These are phyloP conservation scores for Podila epigama DNA, from an alignment of 192 early-diverging fungal species.

Conservation along the genomic window DNA sequence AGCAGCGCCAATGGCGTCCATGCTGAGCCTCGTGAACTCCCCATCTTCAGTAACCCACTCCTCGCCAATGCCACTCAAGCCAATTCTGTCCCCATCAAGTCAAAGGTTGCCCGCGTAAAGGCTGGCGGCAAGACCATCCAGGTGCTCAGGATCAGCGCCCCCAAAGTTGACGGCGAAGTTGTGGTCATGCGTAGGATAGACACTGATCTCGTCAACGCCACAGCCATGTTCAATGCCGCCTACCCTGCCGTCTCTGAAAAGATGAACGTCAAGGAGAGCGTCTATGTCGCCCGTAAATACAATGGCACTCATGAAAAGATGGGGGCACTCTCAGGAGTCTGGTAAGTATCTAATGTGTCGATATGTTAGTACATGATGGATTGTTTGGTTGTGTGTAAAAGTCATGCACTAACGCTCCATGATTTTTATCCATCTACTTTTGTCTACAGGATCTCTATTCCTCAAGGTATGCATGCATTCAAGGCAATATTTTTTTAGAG, in stretches of 20 bases:
- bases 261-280: constrained; percentile 43
- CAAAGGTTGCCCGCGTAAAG: constrained; percentile 36
- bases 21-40: constrained; percentile 16
- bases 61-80: constrained; percentile 39
- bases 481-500: not conserved
- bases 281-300: constrained; percentile 30
- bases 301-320: constrained; percentile 25
- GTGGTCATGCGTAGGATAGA: constrained; percentile 43
- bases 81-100: constrained; percentile 43
- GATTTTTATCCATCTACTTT: not conserved
- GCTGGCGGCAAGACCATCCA: constrained; percentile 18
- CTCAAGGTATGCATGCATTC: constrained; percentile 15
- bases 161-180: constrained; percentile 48
- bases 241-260: constrained; percentile 50
- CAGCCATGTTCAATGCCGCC: constrained; percentile 48
- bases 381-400: not conserved
- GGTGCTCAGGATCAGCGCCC: constrained; percentile 45
- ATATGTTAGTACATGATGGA: not conserved
- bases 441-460: constrained; percentile 28
- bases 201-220: constrained; percentile 48
- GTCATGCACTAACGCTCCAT: constrained; percentile 5
- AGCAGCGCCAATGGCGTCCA: not conserved
- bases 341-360: constrained; percentile 14
- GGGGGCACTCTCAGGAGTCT: constrained; percentile 34
- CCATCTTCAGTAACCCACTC: constrained; percentile 50